phyloP scores from a whole-genome alignment of 805 yeast genomes.

The Candida alai region DNA sequence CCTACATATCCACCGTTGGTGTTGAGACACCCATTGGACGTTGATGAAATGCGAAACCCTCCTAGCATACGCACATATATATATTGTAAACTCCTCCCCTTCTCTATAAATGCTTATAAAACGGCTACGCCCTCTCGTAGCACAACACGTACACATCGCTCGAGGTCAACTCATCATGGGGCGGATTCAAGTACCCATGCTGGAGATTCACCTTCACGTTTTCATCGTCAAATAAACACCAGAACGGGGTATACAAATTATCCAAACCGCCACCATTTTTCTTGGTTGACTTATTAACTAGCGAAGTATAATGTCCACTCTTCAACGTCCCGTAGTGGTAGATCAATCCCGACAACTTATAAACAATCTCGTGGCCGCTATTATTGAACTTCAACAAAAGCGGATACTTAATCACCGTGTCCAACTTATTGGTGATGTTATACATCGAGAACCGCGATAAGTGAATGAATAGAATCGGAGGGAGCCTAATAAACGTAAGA shows the following conservation, averaged over 20 bases:
- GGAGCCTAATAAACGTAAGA: slow-evolving; percentile 30
- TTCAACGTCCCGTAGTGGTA: slow-evolving; percentile 68
- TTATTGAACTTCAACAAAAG: slow-evolving; percentile 45
- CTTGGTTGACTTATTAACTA: slow-evolving; percentile 46
- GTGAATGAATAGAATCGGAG: slow-evolving; percentile 37
- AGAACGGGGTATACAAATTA: slow-evolving; percentile 41
- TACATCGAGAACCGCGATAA: slow-evolving; percentile 43
- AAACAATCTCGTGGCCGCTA: slow-evolving; percentile 33
- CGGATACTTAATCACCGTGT: slow-evolving; percentile 54
- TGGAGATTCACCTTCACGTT: slow-evolving; percentile 39
- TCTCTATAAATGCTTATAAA: too few relatives aligned
- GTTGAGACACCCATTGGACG: too few relatives aligned
- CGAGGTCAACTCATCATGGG: slow-evolving; percentile 37
- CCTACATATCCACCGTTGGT: too few relatives aligned
- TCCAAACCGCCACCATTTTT: slow-evolving; percentile 13
- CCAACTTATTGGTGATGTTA: slow-evolving; percentile 50
- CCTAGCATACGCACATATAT: too few relatives aligned
- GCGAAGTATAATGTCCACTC: slow-evolving; percentile 74
- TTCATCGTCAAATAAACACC: slow-evolving; percentile 80
- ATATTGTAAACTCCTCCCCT: too few relatives aligned
- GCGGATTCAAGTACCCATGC: slow-evolving; percentile 44
- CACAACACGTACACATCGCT: slow-evolving; percentile 68
- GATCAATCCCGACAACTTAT: slow-evolving; percentile 58
- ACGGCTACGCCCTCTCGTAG: slow-evolving; percentile 42
- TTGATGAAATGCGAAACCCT: too few relatives aligned